phyloP scores from a whole-genome alignment of 208 protist species.

The Phytomonas sp. region DNA sequence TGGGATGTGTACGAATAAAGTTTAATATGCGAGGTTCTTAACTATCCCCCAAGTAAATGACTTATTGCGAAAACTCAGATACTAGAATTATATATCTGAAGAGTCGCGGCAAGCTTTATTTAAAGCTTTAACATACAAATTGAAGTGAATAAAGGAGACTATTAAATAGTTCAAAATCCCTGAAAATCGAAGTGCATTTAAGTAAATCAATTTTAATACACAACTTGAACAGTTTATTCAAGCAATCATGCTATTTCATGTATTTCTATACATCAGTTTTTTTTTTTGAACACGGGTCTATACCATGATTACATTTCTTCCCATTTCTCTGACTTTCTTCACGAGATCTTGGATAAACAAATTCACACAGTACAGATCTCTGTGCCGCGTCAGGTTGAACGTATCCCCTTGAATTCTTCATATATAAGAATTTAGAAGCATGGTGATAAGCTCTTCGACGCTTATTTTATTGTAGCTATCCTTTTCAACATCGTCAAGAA shows the following conservation, averaged over 20 bases:
- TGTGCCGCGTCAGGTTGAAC: not conserved
- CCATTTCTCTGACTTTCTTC: not conserved
- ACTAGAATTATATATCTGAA: not conserved
- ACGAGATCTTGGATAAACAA: not conserved
- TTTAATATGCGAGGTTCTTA: not conserved
- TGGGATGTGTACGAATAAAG: not conserved
- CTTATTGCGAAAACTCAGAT: not conserved
- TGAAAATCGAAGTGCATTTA: not conserved
- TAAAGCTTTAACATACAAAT: conserved; percentile 11
- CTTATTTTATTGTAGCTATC: conserved; percentile 80
- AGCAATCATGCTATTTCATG: not conserved
- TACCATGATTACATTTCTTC: not conserved
- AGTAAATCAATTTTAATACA: not conserved
- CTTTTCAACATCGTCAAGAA: conserved; percentile 76
- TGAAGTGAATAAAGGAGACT: conserved; percentile 10
- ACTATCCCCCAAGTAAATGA: not conserved
- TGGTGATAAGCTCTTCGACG: conserved; percentile 70
- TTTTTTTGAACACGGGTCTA: not conserved
- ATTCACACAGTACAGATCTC: not conserved
- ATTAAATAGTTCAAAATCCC: not conserved
- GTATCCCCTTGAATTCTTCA: not conserved
- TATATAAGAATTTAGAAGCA: conserved; percentile 25
- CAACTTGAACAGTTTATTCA: conserved; percentile 2
- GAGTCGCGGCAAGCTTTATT: not conserved
- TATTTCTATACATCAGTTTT: conserved; percentile 4